phyloP scores from a whole-genome alignment of 2,329 filamentous ascomycete genomes.

The Clarireedia homoeocarpa region DNA sequence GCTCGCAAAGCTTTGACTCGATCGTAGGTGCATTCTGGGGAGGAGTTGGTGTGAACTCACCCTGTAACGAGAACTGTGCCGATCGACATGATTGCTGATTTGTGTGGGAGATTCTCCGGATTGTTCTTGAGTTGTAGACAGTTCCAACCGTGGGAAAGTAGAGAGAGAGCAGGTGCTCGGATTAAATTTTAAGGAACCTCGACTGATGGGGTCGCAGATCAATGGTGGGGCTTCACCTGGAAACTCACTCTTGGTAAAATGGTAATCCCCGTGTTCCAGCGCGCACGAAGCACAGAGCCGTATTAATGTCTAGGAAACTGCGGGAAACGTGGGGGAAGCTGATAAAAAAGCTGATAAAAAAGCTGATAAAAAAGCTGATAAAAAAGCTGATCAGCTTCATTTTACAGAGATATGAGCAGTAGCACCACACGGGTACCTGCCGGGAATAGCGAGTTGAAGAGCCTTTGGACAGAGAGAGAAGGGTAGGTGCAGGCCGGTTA shows the following conservation, averaged over 20 bases:
- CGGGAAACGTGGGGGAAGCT: no score
- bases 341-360: no score
- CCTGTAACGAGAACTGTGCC: constrained; percentile 89
- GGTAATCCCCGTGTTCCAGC: background rate
- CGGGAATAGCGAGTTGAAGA: no score
- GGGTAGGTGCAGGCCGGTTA: no score
- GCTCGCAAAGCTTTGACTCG: background rate
- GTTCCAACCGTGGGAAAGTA: background rate
- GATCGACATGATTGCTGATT: constrained; percentile 53
- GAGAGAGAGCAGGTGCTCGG: background rate
- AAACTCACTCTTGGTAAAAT: background rate
- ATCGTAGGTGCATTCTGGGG: background rate
- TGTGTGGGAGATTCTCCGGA: background rate
- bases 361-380: no score
- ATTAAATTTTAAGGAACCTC: background rate
- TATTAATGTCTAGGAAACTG: no score
- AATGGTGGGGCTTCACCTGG: background rate
- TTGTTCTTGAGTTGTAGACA: background rate
- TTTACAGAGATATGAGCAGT: no score
- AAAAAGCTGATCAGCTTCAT: no score
- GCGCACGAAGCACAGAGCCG: no score
- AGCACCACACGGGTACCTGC: no score
- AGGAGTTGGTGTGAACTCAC: constrained; percentile 44
- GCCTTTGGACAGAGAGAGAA: no score
- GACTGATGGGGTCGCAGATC: background rate